Evolutionary conservation across 164 flowering plant genomes (phyloP).

Genomic region (Akebia trifoliata): DNA sequence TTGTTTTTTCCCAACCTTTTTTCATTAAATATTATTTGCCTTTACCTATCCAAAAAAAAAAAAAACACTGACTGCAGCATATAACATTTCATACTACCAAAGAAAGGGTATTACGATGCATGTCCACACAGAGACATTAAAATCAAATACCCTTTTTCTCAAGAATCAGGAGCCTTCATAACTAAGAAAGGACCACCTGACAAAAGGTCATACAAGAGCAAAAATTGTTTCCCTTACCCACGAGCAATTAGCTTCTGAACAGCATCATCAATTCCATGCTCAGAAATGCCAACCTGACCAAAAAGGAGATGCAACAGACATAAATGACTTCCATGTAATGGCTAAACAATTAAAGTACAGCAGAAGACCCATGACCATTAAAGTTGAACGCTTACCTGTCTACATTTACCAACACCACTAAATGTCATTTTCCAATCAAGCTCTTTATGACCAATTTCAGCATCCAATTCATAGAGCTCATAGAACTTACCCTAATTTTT

Average conservation of each 20-base stretch:
- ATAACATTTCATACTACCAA: too few species aligned
- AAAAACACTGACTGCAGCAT: too few species aligned
- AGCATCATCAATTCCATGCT: conserved; percentile 95
- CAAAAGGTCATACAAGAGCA: not conserved
- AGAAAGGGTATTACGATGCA: too few species aligned
- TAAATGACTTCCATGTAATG: not conserved
- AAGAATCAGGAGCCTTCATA: not conserved
- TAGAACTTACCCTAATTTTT: conserved; percentile 76
- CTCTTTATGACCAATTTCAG: conserved; percentile 93
- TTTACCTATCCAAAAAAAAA: too few species aligned
- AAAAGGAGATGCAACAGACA: conserved; percentile 7
- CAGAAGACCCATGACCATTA: not conserved
- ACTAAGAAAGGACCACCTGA: not conserved
- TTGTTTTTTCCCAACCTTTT: too few species aligned
- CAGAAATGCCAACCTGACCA: conserved; percentile 89
- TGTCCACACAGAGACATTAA: too few species aligned
- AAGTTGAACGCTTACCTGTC: conserved; percentile 53
- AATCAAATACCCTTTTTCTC: too few species aligned
- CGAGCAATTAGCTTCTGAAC: conserved; percentile 86
- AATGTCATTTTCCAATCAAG: conserved; percentile 93
- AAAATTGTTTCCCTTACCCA: conserved; percentile 48
- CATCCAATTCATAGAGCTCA: conserved; percentile 96
- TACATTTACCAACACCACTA: conserved; percentile 95
- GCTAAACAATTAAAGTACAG: not conserved
- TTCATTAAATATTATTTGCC: too few species aligned